phyloP scores from a whole-genome alignment of 331 rosid species.

The Rosa hybrid region DNA sequence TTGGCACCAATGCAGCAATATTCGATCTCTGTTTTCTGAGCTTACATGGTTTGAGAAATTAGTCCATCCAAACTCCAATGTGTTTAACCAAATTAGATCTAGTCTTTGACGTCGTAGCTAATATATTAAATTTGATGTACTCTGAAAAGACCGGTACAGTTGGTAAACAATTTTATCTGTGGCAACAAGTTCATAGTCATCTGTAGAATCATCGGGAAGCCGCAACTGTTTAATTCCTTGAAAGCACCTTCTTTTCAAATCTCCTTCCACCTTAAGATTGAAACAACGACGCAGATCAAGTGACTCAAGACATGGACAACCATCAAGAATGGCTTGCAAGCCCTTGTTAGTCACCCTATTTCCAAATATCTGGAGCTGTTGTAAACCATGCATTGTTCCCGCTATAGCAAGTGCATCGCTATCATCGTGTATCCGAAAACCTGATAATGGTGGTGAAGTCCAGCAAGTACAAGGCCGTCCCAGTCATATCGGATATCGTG shows the following conservation, averaged over 20 bases:
- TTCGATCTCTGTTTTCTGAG: too few relatives aligned
- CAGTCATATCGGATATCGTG: neutral
- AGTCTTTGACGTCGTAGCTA: too few relatives aligned
- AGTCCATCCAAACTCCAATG: too few relatives aligned
- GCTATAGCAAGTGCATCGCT: slow-evolving; percentile 30
- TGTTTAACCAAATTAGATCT: too few relatives aligned
- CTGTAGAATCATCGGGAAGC: neutral
- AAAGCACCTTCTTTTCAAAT: slow-evolving; percentile 26
- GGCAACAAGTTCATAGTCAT: neutral
- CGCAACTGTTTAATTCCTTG: slow-evolving; percentile 22
- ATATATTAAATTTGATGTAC: too few relatives aligned
- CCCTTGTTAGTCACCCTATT: slow-evolving; percentile 36
- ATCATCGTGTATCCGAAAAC: neutral
- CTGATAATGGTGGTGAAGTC: neutral
- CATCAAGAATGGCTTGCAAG: slow-evolving; percentile 45
- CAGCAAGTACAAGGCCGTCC: neutral
- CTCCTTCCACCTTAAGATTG: slow-evolving; percentile 22
- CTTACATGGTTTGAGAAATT: too few relatives aligned
- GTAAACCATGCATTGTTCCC: slow-evolving; percentile 27
- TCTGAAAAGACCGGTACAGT: neutral
- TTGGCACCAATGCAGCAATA: too few relatives aligned
- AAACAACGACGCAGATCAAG: slow-evolving; percentile 49
- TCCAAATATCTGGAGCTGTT: slow-evolving; percentile 31
- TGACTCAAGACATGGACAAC: slow-evolving; percentile 42
- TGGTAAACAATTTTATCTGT: neutral